Base-by-base conservation (phyloP, 2,329 filamentous ascomycete genomes). In the Trichoderma sp. region DNA sequence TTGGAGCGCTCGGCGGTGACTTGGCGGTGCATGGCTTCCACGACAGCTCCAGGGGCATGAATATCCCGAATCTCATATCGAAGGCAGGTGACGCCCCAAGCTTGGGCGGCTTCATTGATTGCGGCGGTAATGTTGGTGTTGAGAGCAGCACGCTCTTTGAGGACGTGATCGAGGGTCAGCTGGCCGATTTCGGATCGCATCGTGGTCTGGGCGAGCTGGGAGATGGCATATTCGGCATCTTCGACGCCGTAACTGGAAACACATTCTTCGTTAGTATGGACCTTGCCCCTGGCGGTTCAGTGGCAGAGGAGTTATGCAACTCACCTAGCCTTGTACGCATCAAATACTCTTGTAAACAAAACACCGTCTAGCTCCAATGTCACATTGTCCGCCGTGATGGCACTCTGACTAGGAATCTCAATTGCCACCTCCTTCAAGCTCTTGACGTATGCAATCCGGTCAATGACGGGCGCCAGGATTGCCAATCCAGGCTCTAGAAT, bases 171-270 rank as follows among this genome's bases (percentile, higher is more conserved):
- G 77, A 99, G 92, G 1, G 94, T 93, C 73, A 99, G 88, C 82
- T 98, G 96, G 75, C 96, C 96, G 78, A 99, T 99, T 83, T 99
- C 96, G 79, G 93, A 97, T 78, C 96, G 94, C 96, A 99, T 99
- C 0, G 96, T 98, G 12, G 96, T 99, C 84, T 99, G 96, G 18
- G 96, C 96, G 61, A 99, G 91, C 81, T 99, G 96, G 9, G 93
- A 96, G 81, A 99, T 98, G 82, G 96, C 96, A 82, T 99, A 99
- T 82, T 99, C 96, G 74, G 96, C 95, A 80, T 99, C 96, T 84
- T 99, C 96, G 36, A 99, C 96, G 47, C 96, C 96, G 81, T 99
- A 99, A 83, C 94, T 97, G 11, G 12, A 47, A 53, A 32, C 21
- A 14, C 32, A 71, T 1, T 53, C 21, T 9, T 26, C 14, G 36